A percentile compares a stretch with the other conserved stretches of the same genome.
Evolutionary conservation across 306 rosid genomes (phyloP).

Genomic region (Trifolium subterraneum): DNA sequence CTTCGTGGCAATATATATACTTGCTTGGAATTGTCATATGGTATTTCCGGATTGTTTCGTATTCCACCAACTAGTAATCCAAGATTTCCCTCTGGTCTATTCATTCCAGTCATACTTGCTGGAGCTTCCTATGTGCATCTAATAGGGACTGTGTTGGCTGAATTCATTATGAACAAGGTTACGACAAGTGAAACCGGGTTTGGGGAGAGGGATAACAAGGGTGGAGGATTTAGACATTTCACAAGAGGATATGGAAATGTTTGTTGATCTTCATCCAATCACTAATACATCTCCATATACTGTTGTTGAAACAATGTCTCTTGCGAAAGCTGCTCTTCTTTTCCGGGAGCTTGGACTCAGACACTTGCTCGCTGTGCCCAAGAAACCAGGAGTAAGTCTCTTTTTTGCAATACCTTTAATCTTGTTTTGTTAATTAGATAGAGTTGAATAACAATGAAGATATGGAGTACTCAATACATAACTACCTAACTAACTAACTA

Average conservation of each 20-base stretch:
- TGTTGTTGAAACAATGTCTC: constrained; percentile 75
- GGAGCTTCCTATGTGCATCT: constrained; percentile 88
- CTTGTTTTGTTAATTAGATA: background rate
- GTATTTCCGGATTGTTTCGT: too few relatives aligned
- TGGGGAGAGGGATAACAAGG: constrained; percentile 64
- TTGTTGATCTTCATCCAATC: constrained; percentile 74
- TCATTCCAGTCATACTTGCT: constrained; percentile 86
- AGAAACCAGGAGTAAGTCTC: constrained; percentile 59
- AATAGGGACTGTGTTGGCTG: constrained; percentile 58
- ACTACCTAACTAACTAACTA: too few relatives aligned
- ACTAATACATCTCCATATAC: constrained; percentile 70
- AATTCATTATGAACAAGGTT: constrained; percentile 50
- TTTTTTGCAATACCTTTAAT: background rate
- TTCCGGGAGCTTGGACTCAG: constrained; percentile 73
- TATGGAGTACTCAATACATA: too few relatives aligned
- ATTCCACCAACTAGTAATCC: too few relatives aligned
- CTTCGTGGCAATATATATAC: constrained; percentile 62
- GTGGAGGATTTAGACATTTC: constrained; percentile 61
- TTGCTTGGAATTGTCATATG: constrained; percentile 78
- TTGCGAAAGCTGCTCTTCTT: constrained; percentile 75
- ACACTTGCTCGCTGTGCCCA: constrained; percentile 73
- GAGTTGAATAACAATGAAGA: background rate
- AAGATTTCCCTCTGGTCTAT: constrained; percentile 91
- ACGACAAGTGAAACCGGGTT: constrained; percentile 70
- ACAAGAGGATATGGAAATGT: constrained; percentile 76